phyloP scores from a whole-genome alignment of 371 early-diverging fungal species.

The Fennellomyces sp. region DNA sequence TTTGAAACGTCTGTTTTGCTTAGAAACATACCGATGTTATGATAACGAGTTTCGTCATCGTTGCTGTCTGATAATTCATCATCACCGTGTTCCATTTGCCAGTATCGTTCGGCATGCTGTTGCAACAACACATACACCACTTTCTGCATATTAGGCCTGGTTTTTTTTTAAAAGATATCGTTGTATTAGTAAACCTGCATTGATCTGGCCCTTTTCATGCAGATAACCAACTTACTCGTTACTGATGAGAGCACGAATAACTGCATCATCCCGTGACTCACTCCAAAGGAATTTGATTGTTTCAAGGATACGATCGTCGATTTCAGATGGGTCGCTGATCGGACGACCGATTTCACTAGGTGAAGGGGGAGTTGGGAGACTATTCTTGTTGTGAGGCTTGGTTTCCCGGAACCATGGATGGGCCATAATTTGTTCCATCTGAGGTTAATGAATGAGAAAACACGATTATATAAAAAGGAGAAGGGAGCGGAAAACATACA shows the following conservation, averaged over 20 bases:
- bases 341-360: constrained; percentile 36
- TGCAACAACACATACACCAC: constrained; percentile 52
- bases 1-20: no score
- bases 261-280: constrained; percentile 34
- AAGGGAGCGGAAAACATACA: constrained; percentile 23
- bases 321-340: constrained; percentile 25
- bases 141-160: constrained; percentile 59
- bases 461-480: background rate
- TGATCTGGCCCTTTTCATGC: no score
- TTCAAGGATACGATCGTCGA: constrained; percentile 40
- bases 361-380: constrained; percentile 31
- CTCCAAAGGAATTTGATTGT: constrained; percentile 46
- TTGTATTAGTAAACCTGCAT: constrained; percentile 1
- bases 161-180: background rate
- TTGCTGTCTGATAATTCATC: constrained; percentile 22
- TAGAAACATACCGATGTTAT: constrained; percentile 6
- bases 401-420: constrained; percentile 41
- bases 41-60: constrained; percentile 20
- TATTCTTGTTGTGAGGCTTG: constrained; percentile 20
- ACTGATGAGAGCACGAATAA: constrained; percentile 41
- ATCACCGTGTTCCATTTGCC: constrained; percentile 51
- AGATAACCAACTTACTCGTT: constrained; percentile 49
- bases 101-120: constrained; percentile 49
- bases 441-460: background rate
- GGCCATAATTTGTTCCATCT: constrained; percentile 37